Base-by-base conservation (phyloP, 1,284 basidiomycete species). In the Anthracocystis panici-leucophaei region DNA sequence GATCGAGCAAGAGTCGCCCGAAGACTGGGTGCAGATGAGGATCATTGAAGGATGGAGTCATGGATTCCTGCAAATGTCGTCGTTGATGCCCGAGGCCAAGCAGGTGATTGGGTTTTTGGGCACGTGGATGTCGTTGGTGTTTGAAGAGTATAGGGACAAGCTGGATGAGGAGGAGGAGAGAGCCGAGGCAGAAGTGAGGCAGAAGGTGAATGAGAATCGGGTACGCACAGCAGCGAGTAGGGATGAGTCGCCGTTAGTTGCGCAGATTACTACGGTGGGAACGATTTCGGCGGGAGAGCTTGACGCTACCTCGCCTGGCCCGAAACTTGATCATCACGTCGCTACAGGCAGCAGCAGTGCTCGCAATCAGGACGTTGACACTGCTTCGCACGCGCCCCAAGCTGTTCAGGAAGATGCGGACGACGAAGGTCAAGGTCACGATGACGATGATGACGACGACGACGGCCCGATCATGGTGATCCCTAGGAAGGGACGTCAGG, bases 21-120 rank as follows among this genome's bases (percentile, higher is more conserved):
- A 93, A 62, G 95, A 98, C 83, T 97, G 95, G 94, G 94, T 97
- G 20, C 92, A 93, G 85, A 92, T 96, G 89, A 91, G 80, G 38
- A 86, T 86, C 79, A 81, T 86, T 60, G 84, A 81, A 27, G 86
- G 85, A 2, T 85, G 80, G 77, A 79, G 69, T 42, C 82, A 82
- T 40, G 80, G 82, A 23, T 82, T 79, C 23, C 46, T 84, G 62
- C 95, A 97, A 87, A 99, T 99, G 96, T 89, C 91, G 33, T 87
- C 89, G 20, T 86, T 98, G 77, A 92, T 98, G 91, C 88, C 87
- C 45, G 94, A 96, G 82, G 93, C 93, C 29, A 88, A 88, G 74
- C 89, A 89, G 61, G 93, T 93, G 49, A 92, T 97, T 75, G 89
- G 91, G 70, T 93, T 95, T 79, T 89, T 97, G 77, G 94, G 92